Evolutionary conservation across 345 rosid species (phyloP).

Genomic region (Syzygium jambos): DNA sequence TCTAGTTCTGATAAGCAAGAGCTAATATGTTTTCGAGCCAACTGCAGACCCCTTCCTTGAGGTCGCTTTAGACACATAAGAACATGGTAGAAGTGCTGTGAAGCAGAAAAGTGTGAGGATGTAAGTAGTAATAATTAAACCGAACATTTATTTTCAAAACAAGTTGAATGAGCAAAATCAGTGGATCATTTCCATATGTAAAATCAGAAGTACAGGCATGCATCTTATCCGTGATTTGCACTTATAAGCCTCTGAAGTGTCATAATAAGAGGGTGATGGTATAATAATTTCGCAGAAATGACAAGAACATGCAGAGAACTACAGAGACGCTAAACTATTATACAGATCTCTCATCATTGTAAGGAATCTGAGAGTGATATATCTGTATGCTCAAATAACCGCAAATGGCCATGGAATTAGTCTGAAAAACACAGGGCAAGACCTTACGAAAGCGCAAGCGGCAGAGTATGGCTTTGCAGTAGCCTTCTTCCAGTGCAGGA

Average conservation of each 20-base stretch:
- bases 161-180: neutral
- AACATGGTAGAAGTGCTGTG: constrained; percentile 90
- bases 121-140: neutral
- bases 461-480: constrained; percentile 83
- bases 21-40: constrained; percentile 85
- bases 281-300: neutral
- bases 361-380: neutral
- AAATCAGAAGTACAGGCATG: neutral
- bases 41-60: constrained; percentile 90
- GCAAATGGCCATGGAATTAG: neutral
- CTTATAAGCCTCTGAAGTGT: neutral
- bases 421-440: constrained; percentile 33
- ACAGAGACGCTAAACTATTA: neutral
- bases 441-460: constrained; percentile 99
- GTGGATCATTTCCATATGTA: neutral
- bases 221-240: neutral
- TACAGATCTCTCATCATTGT: neutral
- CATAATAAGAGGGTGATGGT: neutral
- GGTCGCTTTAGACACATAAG: constrained; percentile 81
- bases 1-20: constrained; percentile 78
- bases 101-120: constrained; percentile 9
- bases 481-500: constrained; percentile 70
- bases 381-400: neutral
- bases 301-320: neutral
- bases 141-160: neutral